Percentiles rank a stretch among this genome's conserved stretches.
These are phyloP conservation scores for Telopea speciosissima DNA, from an alignment of 177 flowering plant genomes.

Conservation along the genomic window DNA sequence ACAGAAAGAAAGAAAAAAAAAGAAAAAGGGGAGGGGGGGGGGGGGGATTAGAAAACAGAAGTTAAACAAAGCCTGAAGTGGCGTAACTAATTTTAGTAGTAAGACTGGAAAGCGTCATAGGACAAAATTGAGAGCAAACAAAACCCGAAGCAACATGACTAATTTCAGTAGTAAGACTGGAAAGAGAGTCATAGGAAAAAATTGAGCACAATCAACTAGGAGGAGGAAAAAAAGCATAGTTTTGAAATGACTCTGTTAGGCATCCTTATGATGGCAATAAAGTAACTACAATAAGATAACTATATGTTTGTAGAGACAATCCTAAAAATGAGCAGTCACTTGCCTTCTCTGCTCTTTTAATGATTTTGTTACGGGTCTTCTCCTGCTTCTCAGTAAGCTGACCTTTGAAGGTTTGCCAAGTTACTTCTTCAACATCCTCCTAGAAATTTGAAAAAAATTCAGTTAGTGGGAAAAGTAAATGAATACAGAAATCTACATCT, in stretches of 20 bases:
- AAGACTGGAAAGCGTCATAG: no score
- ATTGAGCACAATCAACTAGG: neutral
- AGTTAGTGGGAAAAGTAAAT: neutral
- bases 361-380: slow-evolving; percentile 85
- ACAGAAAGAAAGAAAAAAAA: no score
- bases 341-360: slow-evolving; percentile 86
- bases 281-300: neutral
- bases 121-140: no score
- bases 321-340: slow-evolving; percentile 15
- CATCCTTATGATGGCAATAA: neutral
- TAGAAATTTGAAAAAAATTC: slow-evolving; percentile 19
- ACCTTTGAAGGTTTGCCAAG: slow-evolving; percentile 96
- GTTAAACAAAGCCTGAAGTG: no score
- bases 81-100: no score
- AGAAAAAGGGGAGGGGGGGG: no score
- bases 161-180: no score
- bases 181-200: neutral
- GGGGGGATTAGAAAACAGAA: no score
- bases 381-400: slow-evolving; percentile 98
- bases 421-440: slow-evolving; percentile 82
- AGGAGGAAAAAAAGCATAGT: neutral
- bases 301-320: neutral
- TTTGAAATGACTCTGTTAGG: neutral
- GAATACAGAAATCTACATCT: neutral
- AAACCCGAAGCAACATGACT: neutral